Base-by-base conservation (phyloP, 345 rosid species). In the Eutrema japonicum region DNA sequence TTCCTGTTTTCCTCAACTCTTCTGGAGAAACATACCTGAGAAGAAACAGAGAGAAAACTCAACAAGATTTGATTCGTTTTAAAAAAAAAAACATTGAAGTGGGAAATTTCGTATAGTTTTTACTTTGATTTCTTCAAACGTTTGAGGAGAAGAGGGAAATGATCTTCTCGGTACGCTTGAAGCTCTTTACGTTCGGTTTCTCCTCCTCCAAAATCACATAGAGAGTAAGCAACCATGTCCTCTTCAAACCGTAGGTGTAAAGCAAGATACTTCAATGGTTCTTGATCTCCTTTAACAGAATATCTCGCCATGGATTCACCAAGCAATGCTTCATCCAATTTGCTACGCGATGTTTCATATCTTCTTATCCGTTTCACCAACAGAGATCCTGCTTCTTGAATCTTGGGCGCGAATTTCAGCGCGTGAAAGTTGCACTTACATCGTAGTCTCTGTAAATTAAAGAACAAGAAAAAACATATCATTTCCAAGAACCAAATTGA, bases 371-470 rank as follows among this genome's bases (percentile, higher is more conserved):
- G 87, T 78, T 77, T 86, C 51, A 89, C 77, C 65, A 95, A 64
- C 50, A 88, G 13, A 6, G 96, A 82, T 74, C 88, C 96, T 1
- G 71, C 82, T 79, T 84, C 73, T 83, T 85, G 93, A 61, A 91
- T 91, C 78, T 88, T 86, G 2, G 91, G 90, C 43, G 71, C 83
- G 43, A 95, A 95, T 72, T 85, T 89, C 71, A 91, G 52, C 4
- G 93, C 95, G 69, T 91, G 97, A 66, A 95, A 91, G 87, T 91
- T 91, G 77, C 99, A 95, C 78, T 95, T 95, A 77, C 99, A 91
- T 61, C 99, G 82, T 65, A 95, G 68, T 72, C 79, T 88, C 99
- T 91, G 87, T 47, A 71, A 32, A 10, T 42, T 47, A 48, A 47
- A 43, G 51, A 11, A 49, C 57, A 49, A 36, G 60, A 56, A 11